Conservation (phyloP, 805 yeast genomes). For the Jamesozyma piceae region DNA sequence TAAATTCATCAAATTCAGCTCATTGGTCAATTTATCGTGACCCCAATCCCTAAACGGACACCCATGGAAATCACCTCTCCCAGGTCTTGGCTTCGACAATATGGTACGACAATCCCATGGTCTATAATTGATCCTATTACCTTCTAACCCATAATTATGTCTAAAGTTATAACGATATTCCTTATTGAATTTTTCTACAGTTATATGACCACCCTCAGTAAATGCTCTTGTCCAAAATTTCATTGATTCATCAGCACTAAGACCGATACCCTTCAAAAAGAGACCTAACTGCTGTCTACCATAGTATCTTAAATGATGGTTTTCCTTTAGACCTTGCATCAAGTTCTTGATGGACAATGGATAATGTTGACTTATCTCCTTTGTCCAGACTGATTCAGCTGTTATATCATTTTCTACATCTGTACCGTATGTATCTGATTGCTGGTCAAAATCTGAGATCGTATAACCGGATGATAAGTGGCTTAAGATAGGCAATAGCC, state of each 20-base stretch:
- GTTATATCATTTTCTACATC: constrained; percentile 42
- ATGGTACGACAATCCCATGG: constrained; percentile 83
- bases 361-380: constrained; percentile 50
- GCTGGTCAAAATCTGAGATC: constrained; percentile 38
- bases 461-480: constrained; percentile 70
- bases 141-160: constrained; percentile 87
- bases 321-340: constrained; percentile 47
- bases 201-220: constrained; percentile 39
- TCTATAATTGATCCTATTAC: constrained; percentile 72
- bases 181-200: constrained; percentile 70
- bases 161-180: constrained; percentile 83
- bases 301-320: constrained; percentile 67
- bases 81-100: constrained; percentile 60
- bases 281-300: constrained; percentile 82
- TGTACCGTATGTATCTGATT: constrained; percentile 26
- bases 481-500: constrained; percentile 74
- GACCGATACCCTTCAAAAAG: constrained; percentile 84
- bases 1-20: constrained; percentile 48
- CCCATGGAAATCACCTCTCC: constrained; percentile 69
- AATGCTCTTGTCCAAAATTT: constrained; percentile 76
- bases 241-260: constrained; percentile 78
- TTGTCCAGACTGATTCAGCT: constrained; percentile 48
- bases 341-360: constrained; percentile 75
- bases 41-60: constrained; percentile 82
- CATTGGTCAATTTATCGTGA: constrained; percentile 49